These are phyloP conservation scores for Sphaerulina populicola DNA, from an alignment of 2,329 filamentous ascomycete genomes.

Conservation along the genomic window DNA sequence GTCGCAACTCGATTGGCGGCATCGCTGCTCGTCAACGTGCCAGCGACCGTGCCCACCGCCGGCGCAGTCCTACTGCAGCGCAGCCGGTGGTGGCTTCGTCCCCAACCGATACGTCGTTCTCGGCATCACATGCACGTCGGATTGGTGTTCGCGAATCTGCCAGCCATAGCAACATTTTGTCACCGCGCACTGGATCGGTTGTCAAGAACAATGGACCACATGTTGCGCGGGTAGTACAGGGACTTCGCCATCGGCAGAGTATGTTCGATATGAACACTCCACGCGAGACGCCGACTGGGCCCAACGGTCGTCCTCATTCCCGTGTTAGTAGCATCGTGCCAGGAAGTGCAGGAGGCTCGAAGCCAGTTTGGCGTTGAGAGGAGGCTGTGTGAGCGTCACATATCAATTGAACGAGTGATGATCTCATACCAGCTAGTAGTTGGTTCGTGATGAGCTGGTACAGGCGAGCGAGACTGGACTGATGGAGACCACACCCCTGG, in stretches of 20 bases:
- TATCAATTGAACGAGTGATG: background rate
- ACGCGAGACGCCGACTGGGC: conserved; percentile 9
- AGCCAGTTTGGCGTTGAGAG: conserved; percentile 10
- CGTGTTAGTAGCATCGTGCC: conserved; percentile 13
- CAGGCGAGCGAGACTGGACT: too few relatives aligned
- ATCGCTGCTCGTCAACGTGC: conserved; percentile 21
- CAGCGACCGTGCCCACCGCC: conserved; percentile 40
- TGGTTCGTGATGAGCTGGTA: background rate
- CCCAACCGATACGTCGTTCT: conserved; percentile 54
- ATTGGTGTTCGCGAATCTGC: conserved; percentile 53
- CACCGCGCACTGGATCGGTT: conserved; percentile 52
- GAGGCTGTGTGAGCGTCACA: too few relatives aligned
- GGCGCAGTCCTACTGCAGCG: conserved; percentile 47
- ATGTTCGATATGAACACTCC: conserved; percentile 19
- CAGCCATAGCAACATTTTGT: conserved; percentile 45
- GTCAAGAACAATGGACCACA: conserved; percentile 39
- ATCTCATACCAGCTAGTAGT: background rate
- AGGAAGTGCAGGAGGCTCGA: conserved; percentile 6
- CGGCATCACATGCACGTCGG: conserved; percentile 55
- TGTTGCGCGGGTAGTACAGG: conserved; percentile 6
- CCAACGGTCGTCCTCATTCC: conserved; percentile 7
- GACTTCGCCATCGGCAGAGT: conserved; percentile 13
- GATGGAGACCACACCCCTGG: too few relatives aligned
- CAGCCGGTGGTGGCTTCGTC: conserved; percentile 39
- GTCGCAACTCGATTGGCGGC: conserved; percentile 31